A percentile compares a stretch with the other conserved stretches of the same genome.
Evolutionary conservation across 2,329 filamentous ascomycete genomes (phyloP).

Genomic region (Colletotrichum tabaci): DNA sequence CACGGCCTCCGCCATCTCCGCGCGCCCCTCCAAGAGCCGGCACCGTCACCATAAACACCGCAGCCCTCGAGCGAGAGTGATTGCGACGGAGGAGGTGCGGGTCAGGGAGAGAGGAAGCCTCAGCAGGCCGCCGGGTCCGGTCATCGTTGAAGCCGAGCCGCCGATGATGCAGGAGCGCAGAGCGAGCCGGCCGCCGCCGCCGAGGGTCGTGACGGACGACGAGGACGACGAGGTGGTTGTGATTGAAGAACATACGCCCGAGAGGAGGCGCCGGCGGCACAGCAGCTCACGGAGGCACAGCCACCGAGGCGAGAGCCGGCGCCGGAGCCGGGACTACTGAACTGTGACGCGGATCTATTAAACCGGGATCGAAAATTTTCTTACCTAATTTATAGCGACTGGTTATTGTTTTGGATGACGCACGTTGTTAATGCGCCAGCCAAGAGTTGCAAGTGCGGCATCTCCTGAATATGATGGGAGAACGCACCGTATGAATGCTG

Average conservation of each 20-base stretch:
- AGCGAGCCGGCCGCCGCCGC: constrained; percentile 45
- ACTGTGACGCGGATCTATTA: background rate
- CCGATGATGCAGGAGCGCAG: constrained; percentile 42
- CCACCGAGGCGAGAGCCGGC: constrained; percentile 33
- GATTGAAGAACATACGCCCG: constrained; percentile 53
- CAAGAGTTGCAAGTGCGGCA: background rate
- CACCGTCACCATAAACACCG: constrained; percentile 34
- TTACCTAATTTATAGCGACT: background rate
- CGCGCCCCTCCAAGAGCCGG: constrained; percentile 39
- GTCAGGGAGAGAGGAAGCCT: constrained; percentile 43
- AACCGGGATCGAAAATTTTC: background rate
- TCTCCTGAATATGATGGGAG: background rate
- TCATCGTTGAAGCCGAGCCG: constrained; percentile 49
- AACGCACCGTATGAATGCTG: constrained; percentile 14
- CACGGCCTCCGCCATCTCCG: constrained; percentile 45
- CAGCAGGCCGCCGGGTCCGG: constrained; percentile 34
- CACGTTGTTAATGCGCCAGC: constrained; percentile 6
- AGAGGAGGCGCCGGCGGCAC: constrained; percentile 46
- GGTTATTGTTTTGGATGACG: background rate
- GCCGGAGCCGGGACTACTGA: constrained; percentile 38
- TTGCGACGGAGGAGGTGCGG: constrained; percentile 50
- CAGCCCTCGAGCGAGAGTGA: constrained; percentile 42
- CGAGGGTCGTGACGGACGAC: constrained; percentile 48
- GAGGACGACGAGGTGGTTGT: constrained; percentile 53
- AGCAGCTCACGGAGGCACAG: constrained; percentile 43